A percentile compares a stretch with the other conserved stretches of the same genome.
Conservation (phyloP, 208 protist genomes). For the Trypanosoma caninum region DNA sequence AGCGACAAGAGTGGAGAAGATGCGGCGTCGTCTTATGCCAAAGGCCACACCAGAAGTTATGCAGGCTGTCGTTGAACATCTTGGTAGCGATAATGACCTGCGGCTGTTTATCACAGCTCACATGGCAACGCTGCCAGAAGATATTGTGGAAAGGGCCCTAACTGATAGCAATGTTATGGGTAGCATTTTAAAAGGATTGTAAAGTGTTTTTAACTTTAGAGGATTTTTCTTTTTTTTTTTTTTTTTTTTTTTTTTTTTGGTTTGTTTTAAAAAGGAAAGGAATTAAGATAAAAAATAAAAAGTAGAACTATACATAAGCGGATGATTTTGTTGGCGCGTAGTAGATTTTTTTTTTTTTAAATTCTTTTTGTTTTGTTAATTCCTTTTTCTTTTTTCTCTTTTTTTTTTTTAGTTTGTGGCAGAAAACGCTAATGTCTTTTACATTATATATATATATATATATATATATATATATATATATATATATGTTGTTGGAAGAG, state of each 20-base stretch:
- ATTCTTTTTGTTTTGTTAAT: conserved; percentile 3
- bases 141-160: conserved; percentile 39
- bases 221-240: no score
- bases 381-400: not conserved
- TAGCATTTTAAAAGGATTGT: conserved; percentile 15
- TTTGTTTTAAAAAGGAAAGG: not conserved
- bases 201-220: no score
- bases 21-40: conserved; percentile 54
- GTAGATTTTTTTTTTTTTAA: not conserved
- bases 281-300: conserved; percentile 11
- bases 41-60: conserved; percentile 51
- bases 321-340: not conserved
- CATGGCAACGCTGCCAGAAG: conserved; percentile 33
- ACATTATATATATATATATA: conserved; percentile 4
- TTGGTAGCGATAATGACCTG: conserved; percentile 39
- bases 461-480: conserved; percentile 10
- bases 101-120: conserved; percentile 32
- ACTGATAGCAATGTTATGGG: conserved; percentile 32
- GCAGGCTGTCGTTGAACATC: conserved; percentile 36
- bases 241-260: no score
- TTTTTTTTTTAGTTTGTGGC: not conserved
- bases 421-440: not conserved
- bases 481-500: no score
- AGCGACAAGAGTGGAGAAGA: conserved; percentile 44
- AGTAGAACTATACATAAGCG: not conserved